phyloP scores from a whole-genome alignment of 805 yeast genomes.

The Wickerhamiella qilinensis region DNA sequence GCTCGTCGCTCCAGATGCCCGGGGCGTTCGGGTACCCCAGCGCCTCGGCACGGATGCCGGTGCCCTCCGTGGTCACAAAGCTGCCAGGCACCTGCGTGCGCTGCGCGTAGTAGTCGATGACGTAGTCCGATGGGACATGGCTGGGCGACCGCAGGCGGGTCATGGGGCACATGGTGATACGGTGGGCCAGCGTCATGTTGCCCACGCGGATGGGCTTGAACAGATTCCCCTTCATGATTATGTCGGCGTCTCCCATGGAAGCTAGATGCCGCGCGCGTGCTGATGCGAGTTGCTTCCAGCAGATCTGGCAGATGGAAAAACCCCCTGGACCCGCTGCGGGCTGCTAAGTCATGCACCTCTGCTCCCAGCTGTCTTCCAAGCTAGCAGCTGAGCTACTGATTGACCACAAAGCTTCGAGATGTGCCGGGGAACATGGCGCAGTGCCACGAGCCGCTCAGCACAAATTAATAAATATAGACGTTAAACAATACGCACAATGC shows the following conservation, averaged over 20 bases:
- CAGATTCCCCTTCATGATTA: no score
- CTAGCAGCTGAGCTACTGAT: no score
- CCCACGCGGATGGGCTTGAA: constrained; percentile 27
- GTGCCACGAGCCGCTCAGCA: no score
- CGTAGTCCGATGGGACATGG: constrained; percentile 28
- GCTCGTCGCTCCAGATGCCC: constrained; percentile 19
- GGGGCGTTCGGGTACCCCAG: constrained; percentile 24
- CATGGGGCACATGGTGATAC: constrained; percentile 34
- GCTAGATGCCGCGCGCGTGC: not conserved
- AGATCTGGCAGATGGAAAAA: no score
- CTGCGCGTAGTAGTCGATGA: constrained; percentile 24
- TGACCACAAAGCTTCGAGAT: no score
- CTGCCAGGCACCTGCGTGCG: constrained; percentile 25
- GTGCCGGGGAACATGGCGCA: no score
- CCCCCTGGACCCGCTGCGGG: no score
- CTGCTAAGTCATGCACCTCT: no score
- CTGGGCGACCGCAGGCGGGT: constrained; percentile 27
- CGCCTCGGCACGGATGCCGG: constrained; percentile 16
- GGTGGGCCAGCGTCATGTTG: constrained; percentile 19
- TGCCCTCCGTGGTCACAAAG: not conserved
- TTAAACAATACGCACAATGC: not conserved
- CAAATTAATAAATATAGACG: not conserved
- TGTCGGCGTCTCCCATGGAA: not conserved
- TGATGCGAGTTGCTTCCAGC: no score
- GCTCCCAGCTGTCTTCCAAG: no score